Conservation (phyloP, 805 yeast genomes). For the Starmerella stigmatis region DNA sequence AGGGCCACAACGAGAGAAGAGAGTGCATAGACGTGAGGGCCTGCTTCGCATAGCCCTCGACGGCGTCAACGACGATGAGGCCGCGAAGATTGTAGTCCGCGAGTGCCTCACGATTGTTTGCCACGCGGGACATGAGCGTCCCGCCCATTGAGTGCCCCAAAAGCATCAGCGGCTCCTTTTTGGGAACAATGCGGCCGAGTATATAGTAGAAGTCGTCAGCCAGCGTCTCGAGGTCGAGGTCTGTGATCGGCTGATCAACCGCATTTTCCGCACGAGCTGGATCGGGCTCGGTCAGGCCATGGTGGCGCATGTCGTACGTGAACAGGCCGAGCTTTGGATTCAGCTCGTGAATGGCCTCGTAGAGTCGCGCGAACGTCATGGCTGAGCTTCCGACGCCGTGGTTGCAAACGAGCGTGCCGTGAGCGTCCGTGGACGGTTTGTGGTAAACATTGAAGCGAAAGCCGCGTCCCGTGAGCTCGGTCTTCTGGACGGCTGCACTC, state of each 20-base stretch:
- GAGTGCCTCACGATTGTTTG: constrained; percentile 21
- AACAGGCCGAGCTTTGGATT: constrained; percentile 49
- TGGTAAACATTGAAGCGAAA: constrained; percentile 12
- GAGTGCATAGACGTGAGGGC: constrained; percentile 56
- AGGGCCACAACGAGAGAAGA: constrained; percentile 61
- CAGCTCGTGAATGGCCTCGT: constrained; percentile 29
- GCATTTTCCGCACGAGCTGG: constrained; percentile 28
- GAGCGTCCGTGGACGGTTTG: constrained; percentile 7
- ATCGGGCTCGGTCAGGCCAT: constrained; percentile 39
- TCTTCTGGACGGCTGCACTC: neutral
- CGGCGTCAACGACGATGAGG: constrained; percentile 73
- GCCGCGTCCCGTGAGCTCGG: constrained; percentile 5
- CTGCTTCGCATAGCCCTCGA: constrained; percentile 79
- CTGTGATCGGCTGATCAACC: constrained; percentile 21
- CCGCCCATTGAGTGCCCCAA: constrained; percentile 95
- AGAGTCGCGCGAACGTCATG: constrained; percentile 58
- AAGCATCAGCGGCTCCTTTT: constrained; percentile 36
- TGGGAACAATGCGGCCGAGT: constrained; percentile 33
- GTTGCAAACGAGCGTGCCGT: constrained; percentile 51
- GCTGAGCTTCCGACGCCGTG: constrained; percentile 96
- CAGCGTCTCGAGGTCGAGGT: constrained; percentile 41
- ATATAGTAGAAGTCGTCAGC: constrained; percentile 49
- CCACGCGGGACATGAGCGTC: constrained; percentile 54
- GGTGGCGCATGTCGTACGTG: constrained; percentile 76
- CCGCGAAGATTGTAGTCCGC: constrained; percentile 42